These are phyloP conservation scores for Trichoderma asperellum DNA, from an alignment of 2,329 filamentous ascomycete species.

Conservation along the genomic window DNA sequence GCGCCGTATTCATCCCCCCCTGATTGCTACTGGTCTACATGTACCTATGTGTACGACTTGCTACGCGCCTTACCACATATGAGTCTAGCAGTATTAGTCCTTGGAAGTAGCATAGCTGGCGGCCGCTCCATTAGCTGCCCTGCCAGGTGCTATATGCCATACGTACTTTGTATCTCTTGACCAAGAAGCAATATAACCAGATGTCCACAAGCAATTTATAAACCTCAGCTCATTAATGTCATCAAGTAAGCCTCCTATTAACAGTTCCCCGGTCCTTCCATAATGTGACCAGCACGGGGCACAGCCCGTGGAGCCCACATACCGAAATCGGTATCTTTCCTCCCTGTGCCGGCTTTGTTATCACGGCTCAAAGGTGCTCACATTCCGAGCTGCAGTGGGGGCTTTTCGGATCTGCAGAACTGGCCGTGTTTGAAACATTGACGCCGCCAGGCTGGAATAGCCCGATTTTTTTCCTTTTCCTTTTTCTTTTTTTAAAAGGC, in stretches of 20 bases:
- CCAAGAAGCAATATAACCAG: neutral
- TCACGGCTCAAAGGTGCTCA: neutral
- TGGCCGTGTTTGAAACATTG: conserved; percentile 12
- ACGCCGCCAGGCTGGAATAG: neutral
- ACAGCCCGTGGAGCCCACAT: neutral
- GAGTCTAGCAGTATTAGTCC: no score
- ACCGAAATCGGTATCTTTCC: neutral
- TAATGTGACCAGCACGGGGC: conserved; percentile 1
- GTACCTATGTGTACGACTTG: no score
- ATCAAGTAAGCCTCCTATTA: conserved; percentile 20
- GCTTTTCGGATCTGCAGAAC: neutral
- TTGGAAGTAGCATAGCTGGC: no score
- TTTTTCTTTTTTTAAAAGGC: neutral
- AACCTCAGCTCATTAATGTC: neutral
- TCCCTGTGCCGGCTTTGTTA: neutral
- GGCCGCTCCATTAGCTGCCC: neutral
- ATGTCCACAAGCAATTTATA: conserved; percentile 5
- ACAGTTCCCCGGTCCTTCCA: conserved; percentile 4
- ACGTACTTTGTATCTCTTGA: neutral
- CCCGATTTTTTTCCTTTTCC: neutral
- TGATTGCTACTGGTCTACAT: neutral
- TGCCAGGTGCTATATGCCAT: neutral
- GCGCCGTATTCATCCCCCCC: neutral
- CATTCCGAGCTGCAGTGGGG: neutral
- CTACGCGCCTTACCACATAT: no score